These are phyloP conservation scores for Leccinum pallidistipes DNA, from an alignment of 1,284 basidiomycete species.

Conservation along the genomic window DNA sequence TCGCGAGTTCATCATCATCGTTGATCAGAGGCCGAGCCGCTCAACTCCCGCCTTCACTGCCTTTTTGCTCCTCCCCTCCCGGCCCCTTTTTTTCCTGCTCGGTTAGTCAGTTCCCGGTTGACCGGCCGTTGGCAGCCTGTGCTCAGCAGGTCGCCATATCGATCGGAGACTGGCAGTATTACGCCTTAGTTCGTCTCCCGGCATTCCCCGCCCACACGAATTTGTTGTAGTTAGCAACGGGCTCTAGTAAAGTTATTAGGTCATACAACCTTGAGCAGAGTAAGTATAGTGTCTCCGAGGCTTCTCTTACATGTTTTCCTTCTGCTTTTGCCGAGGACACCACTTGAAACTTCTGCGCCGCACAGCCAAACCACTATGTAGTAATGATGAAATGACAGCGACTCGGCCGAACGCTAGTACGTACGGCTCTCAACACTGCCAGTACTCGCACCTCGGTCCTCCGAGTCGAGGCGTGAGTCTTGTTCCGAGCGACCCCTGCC, in stretches of 20 bases:
- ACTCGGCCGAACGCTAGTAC: neutral
- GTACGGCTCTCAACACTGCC: neutral
- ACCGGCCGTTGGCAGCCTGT: neutral
- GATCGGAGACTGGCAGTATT: neutral
- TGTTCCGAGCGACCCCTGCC: constrained; percentile 7
- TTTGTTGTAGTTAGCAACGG: neutral
- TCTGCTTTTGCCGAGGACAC: neutral
- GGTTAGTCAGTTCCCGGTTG: neutral
- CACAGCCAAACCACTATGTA: neutral
- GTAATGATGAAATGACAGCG: neutral
- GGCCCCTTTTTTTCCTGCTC: neutral
- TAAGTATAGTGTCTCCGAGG: neutral
- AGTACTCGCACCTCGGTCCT: neutral
- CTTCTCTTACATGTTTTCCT: neutral
- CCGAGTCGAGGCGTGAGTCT: constrained; percentile 8
- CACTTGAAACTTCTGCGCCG: neutral
- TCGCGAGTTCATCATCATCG: neutral
- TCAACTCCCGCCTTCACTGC: constrained; percentile 11
- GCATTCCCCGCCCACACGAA: neutral
- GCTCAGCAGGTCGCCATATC: neutral
- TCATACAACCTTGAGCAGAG: neutral
- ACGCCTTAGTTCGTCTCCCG: neutral
- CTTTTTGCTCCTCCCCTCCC: neutral
- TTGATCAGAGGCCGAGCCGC: constrained; percentile 5
- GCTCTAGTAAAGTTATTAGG: neutral